Percentiles rank a stretch among this genome's conserved stretches.
phyloP scores from a whole-genome alignment of 257 asterid species.

The Schizonepeta tenuifolia region DNA sequence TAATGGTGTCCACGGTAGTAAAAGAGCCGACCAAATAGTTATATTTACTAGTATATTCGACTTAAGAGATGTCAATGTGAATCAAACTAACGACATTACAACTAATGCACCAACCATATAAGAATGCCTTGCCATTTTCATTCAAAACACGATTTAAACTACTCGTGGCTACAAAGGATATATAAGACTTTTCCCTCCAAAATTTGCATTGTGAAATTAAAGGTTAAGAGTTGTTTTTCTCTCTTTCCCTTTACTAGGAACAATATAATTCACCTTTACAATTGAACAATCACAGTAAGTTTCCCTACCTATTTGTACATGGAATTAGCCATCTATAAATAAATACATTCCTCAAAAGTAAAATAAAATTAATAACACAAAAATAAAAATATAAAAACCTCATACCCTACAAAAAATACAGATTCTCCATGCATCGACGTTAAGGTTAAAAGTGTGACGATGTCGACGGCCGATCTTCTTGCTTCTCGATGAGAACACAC shows the following conservation, averaged over 20 bases:
- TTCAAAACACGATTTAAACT: neutral
- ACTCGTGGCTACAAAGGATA: neutral
- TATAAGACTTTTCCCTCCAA: constrained; percentile 22
- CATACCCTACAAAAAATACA: constrained; percentile 15
- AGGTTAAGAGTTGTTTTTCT: constrained; percentile 4
- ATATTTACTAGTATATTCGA: too few species aligned
- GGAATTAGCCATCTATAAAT: constrained; percentile 27
- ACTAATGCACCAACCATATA: neutral
- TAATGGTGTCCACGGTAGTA: too few species aligned
- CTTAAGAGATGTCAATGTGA: neutral
- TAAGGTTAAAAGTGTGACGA: constrained; percentile 65
- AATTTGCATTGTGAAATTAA: constrained; percentile 20
- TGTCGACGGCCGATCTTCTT: constrained; percentile 91
- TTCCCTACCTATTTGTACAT: constrained; percentile 43
- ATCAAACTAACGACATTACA: neutral
- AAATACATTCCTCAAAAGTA: neutral
- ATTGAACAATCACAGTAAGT: constrained; percentile 33
- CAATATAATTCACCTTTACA: constrained; percentile 41
- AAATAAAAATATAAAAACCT: neutral
- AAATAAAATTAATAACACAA: neutral
- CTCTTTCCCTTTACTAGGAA: neutral
- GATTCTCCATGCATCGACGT: constrained; percentile 8
- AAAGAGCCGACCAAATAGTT: too few species aligned
- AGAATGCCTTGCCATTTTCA: neutral
- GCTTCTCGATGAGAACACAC: constrained; percentile 89